phyloP scores from a whole-genome alignment of 2,329 filamentous ascomycete species.

The Aspergillus sergii region DNA sequence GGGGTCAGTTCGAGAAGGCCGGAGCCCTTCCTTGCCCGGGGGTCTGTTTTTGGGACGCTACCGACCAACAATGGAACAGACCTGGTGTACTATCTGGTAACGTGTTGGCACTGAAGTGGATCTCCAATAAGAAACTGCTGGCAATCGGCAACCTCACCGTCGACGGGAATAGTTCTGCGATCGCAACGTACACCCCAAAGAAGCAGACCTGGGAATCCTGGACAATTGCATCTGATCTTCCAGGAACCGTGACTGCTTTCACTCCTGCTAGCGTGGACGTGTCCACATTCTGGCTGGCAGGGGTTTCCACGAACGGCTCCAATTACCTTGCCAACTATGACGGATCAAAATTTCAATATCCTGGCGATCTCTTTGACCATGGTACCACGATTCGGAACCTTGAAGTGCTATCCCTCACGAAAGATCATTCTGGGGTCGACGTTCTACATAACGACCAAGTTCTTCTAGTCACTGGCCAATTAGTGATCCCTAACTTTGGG shows the following conservation, averaged over 20 bases:
- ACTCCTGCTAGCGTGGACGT: constrained; percentile 72
- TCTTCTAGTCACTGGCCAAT: constrained; percentile 81
- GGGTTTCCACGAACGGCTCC: constrained; percentile 67
- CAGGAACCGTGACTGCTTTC: constrained; percentile 78
- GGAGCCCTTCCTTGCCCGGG: constrained; percentile 80
- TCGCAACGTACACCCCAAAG: constrained; percentile 74
- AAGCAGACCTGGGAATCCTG: constrained; percentile 65
- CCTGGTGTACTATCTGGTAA: constrained; percentile 73
- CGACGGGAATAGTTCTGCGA: constrained; percentile 64
- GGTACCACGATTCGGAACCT: constrained; percentile 74
- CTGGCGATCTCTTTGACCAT: constrained; percentile 63
- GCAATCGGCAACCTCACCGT: constrained; percentile 76
- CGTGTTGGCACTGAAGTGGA: constrained; percentile 76
- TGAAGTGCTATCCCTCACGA: constrained; percentile 74
- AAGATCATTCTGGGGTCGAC: constrained; percentile 65
- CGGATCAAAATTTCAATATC: constrained; percentile 68
- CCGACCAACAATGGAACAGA: constrained; percentile 74
- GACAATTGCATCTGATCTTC: constrained; percentile 57
- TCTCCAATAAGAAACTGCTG: constrained; percentile 69
- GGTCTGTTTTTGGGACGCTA: constrained; percentile 77
- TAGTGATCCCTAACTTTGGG: constrained; percentile 75
- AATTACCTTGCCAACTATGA: constrained; percentile 83
- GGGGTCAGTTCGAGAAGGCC: constrained; percentile 79
- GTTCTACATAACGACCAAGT: constrained; percentile 69
- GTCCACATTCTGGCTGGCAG: constrained; percentile 79